Evolutionary conservation across 257 asterid species (phyloP), one percentile per base, ranked within the genome.

Genomic region (Scutellaria minor): DNA sequence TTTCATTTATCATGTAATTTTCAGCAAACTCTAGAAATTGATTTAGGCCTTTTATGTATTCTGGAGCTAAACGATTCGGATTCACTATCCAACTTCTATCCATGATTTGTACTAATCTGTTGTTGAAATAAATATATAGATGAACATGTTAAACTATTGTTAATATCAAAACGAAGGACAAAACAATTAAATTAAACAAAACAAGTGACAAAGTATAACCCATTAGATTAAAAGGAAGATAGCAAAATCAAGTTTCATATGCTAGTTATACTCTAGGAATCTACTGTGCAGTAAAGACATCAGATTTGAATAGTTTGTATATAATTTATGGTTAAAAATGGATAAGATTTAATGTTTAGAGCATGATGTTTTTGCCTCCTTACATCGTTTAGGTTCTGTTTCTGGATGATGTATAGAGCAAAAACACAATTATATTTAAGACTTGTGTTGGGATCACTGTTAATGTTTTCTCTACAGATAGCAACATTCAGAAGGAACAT

Each of bases 401-500:
- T 66, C 41, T 62, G 35, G 14, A 63, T 14, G 52, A 53, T 77
- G 39, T 14, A 31, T 56, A 52, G 31, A 40, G 59, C 18, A 62
- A 59, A 44, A 51, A 50, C 48, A 60, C 47, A 48, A 65, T 72
- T 44, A 52, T 11, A n/a, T 52, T 6, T 61, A 3, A 67, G 46
- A 59, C 18, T 40, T 70, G 58, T 64, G 73, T 77, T 74, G 54
- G 78, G 72, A 69, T 75, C 57, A 60, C 68, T 69, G 64, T 58
- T 55, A 66, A 58, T 59, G 14, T 45, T 12, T 79, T 70, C 71
- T 64, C 66, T 72, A 42, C 81, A 95, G 98, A 68, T 90, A 72
- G 79, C 81, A 78, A 74, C 52, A 79, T 92, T 83, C 96, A 95
- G 70, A 85, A 85, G 75, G 96, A 90, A 71, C 83, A 76, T 71